Conservation (phyloP, 352 stramenopile genomes). For the Globisporangium lucens region DNA sequence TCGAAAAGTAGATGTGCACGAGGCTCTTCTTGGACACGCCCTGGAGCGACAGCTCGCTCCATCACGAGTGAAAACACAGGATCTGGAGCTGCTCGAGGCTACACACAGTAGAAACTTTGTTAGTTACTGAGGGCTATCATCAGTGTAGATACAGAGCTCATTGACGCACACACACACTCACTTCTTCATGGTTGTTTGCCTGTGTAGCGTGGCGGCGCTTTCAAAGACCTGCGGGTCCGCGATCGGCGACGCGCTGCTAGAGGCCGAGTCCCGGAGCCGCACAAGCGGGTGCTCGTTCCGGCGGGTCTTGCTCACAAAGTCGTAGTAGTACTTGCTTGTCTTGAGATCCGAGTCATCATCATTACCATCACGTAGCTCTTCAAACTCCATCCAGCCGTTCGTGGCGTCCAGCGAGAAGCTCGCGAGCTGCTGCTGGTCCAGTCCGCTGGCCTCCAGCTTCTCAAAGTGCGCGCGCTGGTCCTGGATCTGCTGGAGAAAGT, state of each 20-base stretch:
- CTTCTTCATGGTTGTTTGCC: constrained; percentile 50
- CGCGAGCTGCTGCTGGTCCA: constrained; percentile 2
- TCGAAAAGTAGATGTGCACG: constrained; percentile 62
- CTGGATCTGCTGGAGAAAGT: constrained; percentile 53
- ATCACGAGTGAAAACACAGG: constrained; percentile 72
- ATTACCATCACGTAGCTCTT: constrained; percentile 10
- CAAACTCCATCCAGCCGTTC: constrained; percentile 54
- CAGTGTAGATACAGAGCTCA: too few relatives aligned
- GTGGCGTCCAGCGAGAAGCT: constrained; percentile 8
- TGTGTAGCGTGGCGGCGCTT: constrained; percentile 41
- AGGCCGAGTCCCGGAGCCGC: constrained; percentile 20
- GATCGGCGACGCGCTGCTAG: constrained; percentile 12
- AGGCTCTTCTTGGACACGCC: constrained; percentile 31
- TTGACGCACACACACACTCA: constrained; percentile 11
- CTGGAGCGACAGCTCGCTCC: constrained; percentile 45
- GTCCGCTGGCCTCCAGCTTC: constrained; percentile 11
- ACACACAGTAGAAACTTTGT: background rate
- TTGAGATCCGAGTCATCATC: background rate
- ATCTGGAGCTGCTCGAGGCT: constrained; percentile 58
- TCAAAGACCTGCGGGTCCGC: constrained; percentile 49
- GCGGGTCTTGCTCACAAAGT: constrained; percentile 41
- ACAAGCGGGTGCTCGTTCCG: constrained; percentile 39
- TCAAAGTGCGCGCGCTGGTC: constrained; percentile 29
- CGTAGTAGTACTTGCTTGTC: constrained; percentile 48
- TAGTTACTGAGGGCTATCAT: background rate